phyloP scores from a whole-genome alignment of 345 rosid genomes.

The Salix exigua region DNA sequence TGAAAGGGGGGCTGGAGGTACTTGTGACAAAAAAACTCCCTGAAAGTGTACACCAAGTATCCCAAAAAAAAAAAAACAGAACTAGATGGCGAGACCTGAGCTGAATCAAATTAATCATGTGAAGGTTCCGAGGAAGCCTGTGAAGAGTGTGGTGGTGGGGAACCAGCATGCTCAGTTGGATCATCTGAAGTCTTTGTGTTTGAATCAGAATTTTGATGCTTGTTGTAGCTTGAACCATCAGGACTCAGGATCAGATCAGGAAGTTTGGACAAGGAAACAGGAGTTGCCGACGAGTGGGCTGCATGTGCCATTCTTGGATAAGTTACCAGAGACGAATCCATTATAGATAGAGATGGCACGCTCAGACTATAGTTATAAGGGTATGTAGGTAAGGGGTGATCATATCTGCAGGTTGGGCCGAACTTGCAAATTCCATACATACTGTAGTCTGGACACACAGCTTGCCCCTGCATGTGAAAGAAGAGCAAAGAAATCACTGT shows the following conservation, averaged over 20 bases:
- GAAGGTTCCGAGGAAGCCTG: conserved; percentile 36
- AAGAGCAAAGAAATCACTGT: background rate
- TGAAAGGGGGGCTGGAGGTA: conserved; percentile 33
- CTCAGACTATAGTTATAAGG: conserved; percentile 38
- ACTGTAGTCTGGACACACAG: conserved; percentile 57
- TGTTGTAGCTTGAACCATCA: conserved; percentile 21
- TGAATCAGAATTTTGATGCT: conserved; percentile 21
- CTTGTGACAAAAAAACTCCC: conserved; percentile 28
- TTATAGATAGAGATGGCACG: conserved; percentile 36
- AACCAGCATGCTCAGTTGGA: conserved; percentile 23
- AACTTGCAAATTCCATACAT: conserved; percentile 64
- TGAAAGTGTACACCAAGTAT: conserved; percentile 9
- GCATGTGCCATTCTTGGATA: conserved; percentile 35
- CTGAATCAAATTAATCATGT: conserved; percentile 25
- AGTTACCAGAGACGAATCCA: conserved; percentile 41
- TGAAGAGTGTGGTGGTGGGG: conserved; percentile 31
- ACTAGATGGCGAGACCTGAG: background rate
- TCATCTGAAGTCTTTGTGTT: conserved; percentile 33
- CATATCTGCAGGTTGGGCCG: conserved; percentile 69
- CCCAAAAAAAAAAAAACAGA: background rate
- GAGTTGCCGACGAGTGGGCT: conserved; percentile 26
- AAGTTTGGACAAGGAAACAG: conserved; percentile 21
- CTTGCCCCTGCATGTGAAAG: conserved; percentile 56
- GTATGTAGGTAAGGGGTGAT: conserved; percentile 56
- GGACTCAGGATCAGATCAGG: conserved; percentile 32